These are phyloP conservation scores for Schrenkiella parvula DNA, from an alignment of 345 rosid species.

Conservation along the genomic window DNA sequence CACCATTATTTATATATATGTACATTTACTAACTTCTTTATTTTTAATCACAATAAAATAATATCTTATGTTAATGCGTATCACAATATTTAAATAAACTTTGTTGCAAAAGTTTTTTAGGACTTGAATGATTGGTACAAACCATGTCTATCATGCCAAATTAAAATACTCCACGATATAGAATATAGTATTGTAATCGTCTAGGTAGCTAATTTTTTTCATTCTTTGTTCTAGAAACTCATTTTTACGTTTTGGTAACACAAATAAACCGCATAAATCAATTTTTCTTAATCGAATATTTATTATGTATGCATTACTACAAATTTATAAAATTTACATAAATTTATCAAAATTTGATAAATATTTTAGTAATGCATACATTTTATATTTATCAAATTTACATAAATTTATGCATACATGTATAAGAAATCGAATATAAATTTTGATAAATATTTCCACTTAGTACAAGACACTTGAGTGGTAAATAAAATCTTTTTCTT, in stretches of 20 bases:
- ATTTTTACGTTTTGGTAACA: not conserved
- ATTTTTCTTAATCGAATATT: not conserved
- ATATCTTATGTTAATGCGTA: not conserved
- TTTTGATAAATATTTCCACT: not conserved
- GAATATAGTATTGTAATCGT: not conserved
- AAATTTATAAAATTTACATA: too few relatives aligned
- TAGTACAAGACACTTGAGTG: not conserved
- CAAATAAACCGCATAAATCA: not conserved
- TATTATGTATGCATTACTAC: not conserved
- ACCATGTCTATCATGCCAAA: slow-evolving; percentile 8
- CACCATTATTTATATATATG: not conserved
- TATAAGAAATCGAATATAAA: not conserved
- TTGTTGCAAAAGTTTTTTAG: slow-evolving; percentile 4
- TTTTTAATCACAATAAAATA: not conserved
- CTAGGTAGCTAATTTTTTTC: not conserved
- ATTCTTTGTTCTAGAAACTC: not conserved
- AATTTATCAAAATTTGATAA: not conserved
- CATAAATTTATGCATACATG: too few relatives aligned
- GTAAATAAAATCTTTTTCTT: not conserved
- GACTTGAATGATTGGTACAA: slow-evolving; percentile 19
- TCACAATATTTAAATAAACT: not conserved
- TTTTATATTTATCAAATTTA: not conserved
- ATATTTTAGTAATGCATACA: too few relatives aligned
- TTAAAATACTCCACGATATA: not conserved
- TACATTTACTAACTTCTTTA: not conserved